Conservation (phyloP, 2,329 filamentous ascomycete genomes). For the Fusarium continuum region DNA sequence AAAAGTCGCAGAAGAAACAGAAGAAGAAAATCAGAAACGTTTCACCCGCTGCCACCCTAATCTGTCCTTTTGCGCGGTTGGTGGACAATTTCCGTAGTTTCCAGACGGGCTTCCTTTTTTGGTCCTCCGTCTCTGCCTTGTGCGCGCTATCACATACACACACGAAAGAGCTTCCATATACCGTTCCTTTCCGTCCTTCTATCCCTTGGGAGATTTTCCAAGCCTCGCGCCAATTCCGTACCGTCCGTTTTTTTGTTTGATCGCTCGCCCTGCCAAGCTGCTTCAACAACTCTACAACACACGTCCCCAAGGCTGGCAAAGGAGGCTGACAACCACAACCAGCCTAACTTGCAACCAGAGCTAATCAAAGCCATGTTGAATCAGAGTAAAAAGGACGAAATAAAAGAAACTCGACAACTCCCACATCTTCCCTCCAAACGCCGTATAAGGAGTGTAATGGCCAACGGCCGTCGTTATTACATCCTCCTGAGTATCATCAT, state of each 20-base stretch:
- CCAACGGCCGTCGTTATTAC: conserved; percentile 52
- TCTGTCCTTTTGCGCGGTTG: conserved; percentile 28
- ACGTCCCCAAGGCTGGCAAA: background rate
- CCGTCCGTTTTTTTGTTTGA: conserved; percentile 12
- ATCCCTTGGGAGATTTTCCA: conserved; percentile 44
- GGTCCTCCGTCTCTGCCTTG: background rate
- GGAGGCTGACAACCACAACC: background rate
- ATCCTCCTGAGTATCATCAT: conserved; percentile 47
- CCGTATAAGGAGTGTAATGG: conserved; percentile 52
- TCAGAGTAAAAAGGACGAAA: conserved; percentile 18
- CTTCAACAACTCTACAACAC: conserved; percentile 1
- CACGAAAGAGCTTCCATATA: conserved; percentile 27
- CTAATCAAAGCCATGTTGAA: conserved; percentile 18
- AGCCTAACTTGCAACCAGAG: conserved; percentile 8
- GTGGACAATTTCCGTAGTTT: conserved; percentile 37
- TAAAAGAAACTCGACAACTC: conserved; percentile 42
- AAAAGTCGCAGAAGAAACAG: conserved; percentile 35
- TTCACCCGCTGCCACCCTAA: conserved; percentile 17
- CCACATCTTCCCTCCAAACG: conserved; percentile 47
- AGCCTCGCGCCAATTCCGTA: conserved; percentile 27
- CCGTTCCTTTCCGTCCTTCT: conserved; percentile 38
- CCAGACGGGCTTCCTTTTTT: conserved; percentile 29
- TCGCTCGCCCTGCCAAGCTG: conserved; percentile 2
- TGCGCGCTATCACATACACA: conserved; percentile 20
- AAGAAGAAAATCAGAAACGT: conserved; percentile 34